Conservation (phyloP, 2,329 filamentous ascomycete genomes). For the Drechslerella coelobrocha region DNA sequence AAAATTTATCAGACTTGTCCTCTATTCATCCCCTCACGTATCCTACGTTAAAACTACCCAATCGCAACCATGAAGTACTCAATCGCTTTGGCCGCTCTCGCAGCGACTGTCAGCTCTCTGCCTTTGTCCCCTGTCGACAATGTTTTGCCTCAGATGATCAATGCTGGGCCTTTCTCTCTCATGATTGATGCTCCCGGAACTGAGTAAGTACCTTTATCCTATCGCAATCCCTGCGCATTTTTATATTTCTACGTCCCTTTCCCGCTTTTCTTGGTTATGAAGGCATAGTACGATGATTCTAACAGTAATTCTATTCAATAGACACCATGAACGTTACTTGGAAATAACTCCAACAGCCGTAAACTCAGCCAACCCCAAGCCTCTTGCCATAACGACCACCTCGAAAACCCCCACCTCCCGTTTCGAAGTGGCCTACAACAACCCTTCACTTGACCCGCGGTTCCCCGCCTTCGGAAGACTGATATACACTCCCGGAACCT, state of each 20-base stretch:
- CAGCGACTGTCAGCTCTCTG: slow-evolving; percentile 26
- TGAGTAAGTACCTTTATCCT: slow-evolving; percentile 14
- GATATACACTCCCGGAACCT: slow-evolving; percentile 31
- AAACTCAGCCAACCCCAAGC: slow-evolving; percentile 29
- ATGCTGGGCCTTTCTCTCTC: slow-evolving; percentile 46
- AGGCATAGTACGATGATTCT: not conserved
- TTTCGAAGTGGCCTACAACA: slow-evolving; percentile 39
- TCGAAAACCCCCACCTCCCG: slow-evolving; percentile 20
- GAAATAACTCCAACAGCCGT: slow-evolving; percentile 13
- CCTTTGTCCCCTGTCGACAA: slow-evolving; percentile 19
- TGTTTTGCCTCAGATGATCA: slow-evolving; percentile 18
- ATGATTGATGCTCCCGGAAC: slow-evolving; percentile 31
- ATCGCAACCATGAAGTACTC: slow-evolving; percentile 36
- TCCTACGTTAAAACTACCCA: not conserved
- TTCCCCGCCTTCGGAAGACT: slow-evolving; percentile 22
- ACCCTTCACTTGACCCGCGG: slow-evolving; percentile 13
- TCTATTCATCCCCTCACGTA: not conserved
- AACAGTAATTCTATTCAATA: not conserved
- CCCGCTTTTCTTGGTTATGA: too few relatives aligned
- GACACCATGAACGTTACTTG: slow-evolving; percentile 22
- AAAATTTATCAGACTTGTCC: not conserved
- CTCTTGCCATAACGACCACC: slow-evolving; percentile 23
- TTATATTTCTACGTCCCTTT: not conserved
- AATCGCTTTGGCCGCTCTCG: slow-evolving; percentile 25
- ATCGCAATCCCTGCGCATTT: not conserved